Base-by-base conservation (phyloP, 768 basidiomycete species). In the Coprinopsis sp. region DNA sequence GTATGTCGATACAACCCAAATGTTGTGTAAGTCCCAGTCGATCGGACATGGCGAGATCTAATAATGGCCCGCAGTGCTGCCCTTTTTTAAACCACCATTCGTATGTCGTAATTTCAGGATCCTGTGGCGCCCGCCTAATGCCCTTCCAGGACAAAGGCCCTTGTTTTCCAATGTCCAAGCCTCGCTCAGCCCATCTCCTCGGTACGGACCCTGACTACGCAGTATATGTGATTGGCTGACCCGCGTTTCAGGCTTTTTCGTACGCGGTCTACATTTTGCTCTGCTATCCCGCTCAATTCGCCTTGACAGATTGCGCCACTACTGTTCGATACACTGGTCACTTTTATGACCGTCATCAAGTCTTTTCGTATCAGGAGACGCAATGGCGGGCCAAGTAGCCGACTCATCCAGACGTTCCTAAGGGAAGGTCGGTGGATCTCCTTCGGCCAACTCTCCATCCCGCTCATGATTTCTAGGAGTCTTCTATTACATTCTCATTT, bases 401-500 rank as follows among this genome's bases (percentile, higher is more conserved):
- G 81, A 36, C 76, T 90, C 34, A 88, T 90, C 45, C 87, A 89
- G 59, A 90, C 87, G 25, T 90, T 90, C 64, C 71, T 90, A 54
- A 83, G 85, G 42, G 87, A 90, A 72, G 87, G 84, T 82, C 57
- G 28, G 62, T 54, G 21, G 30, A 11, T n/a, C 3, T n/a, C 33
- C 27, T 27, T 2, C 18, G 24, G 30, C 22, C 4, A 21, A 19
- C 27, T 49, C 33, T 29, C 27, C 22, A 36, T 6, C 22, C 29
- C 21, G 24, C 21, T n/a, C 8, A 46, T 28, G 23, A 27, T 39
- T 5, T 46, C 18, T 55, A 83, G 85, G 87, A 51, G 81, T 90
- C 51, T 90, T 89, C 62, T 91, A 90, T 58, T 91, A 88, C 58
- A 74, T 91, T 49, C 64, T 91, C 53, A 90, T 91, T 59, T 89